Base-by-base conservation (phyloP, 2,329 filamentous ascomycete species). In the Diaporthe aspalathi region DNA sequence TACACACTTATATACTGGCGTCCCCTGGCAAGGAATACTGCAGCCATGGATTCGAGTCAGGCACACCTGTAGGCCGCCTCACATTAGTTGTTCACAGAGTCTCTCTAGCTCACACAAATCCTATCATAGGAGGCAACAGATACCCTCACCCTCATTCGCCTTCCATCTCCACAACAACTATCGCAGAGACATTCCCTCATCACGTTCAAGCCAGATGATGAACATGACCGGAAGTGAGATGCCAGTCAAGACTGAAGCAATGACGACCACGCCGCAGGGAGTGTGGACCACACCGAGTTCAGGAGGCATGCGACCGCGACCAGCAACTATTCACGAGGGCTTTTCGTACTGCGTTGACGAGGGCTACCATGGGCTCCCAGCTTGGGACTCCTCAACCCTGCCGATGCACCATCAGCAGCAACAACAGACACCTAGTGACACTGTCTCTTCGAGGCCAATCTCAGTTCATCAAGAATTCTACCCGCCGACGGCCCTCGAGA, bases 401-500 rank as follows among this genome's bases (percentile, higher is more conserved):
- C 84, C 86, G 12, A 81, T 88, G 76, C 85, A 87, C 73, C 68
- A 73, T n/a, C 71, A 73, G 27, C 72, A 73, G 50, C 72, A 72
- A 24, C 68, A 72, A 47, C 67, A 70, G 3, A 85, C 84, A 0
- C 83, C 86, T 20, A 86, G 81, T 75, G 87, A 89, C 71, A 83
- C 83, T 54, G 83, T 87, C 78, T 85, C 85, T 14, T 81, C 85
- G 56, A 83, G 88, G 62, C 87, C 87, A 11, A 85, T 89, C 73
- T 87, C 88, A 24, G 85, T 89, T 77, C 87, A 89, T 74, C 88
- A 89, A 74, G 86, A 90, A 70, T 87, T 86, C 74, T 90, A 87
- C 74, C 84, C 87, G 60, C 77, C 84, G 27, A 83, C 84, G 27
- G 81, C 84, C 12, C 83, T 86, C 78, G 84, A 86, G 69, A 84